These are phyloP conservation scores for Ocimum tenuiflorum DNA, from an alignment of 257 asterid genomes.

Conservation along the genomic window DNA sequence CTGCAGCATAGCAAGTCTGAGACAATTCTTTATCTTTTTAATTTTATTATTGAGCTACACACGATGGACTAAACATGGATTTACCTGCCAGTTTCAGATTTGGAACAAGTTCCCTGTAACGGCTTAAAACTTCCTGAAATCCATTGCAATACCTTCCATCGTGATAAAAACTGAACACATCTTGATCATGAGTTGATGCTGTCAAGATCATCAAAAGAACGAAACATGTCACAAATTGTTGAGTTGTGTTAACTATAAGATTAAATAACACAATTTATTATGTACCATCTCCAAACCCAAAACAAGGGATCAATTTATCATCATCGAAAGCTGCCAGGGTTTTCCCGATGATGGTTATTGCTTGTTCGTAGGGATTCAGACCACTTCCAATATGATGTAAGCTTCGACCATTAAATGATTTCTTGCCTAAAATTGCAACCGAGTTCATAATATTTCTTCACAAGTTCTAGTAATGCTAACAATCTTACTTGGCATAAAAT, in stretches of 20 bases:
- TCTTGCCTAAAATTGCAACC: conserved; percentile 30
- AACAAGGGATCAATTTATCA: conserved; percentile 54
- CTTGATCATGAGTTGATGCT: conserved; percentile 90
- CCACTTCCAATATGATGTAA: conserved; percentile 41
- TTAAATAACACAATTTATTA: not conserved
- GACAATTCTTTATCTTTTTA: not conserved
- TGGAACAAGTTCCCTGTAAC: conserved; percentile 71
- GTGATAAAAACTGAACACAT: conserved; percentile 73
- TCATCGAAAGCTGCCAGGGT: conserved; percentile 50
- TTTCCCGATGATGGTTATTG: conserved; percentile 48
- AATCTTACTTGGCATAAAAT: not conserved
- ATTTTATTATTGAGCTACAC: conserved; percentile 10
- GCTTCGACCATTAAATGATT: conserved; percentile 33
- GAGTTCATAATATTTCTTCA: conserved; percentile 15
- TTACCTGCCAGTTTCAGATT: conserved; percentile 71
- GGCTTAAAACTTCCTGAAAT: conserved; percentile 69
- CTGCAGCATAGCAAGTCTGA: conserved; percentile 32
- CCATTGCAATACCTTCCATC: conserved; percentile 68
- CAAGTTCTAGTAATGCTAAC: not conserved
- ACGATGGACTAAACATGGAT: conserved; percentile 1
- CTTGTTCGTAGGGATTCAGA: conserved; percentile 49
- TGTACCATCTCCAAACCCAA: conserved; percentile 51
- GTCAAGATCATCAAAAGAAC: conserved; percentile 13
- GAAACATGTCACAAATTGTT: not conserved
- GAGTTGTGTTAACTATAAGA: not conserved